Evolutionary conservation across 2,329 filamentous ascomycete species (phyloP).

Genomic region (Cercospora zeae-maydis): DNA sequence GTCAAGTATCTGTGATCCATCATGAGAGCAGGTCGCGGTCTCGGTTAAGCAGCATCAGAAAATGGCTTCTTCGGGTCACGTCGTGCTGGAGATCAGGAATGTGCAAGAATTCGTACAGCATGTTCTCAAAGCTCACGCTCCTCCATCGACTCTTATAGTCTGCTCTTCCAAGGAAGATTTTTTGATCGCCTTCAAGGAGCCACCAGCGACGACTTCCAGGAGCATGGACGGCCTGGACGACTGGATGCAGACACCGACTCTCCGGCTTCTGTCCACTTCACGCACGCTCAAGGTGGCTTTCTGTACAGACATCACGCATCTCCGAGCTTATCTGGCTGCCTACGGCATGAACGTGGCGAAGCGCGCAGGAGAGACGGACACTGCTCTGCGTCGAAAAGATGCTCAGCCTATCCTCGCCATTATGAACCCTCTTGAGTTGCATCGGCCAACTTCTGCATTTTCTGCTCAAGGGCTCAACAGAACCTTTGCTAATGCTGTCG

Average conservation of each 20-base stretch:
- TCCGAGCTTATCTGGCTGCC: conserved; percentile 65
- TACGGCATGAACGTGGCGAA: conserved; percentile 18
- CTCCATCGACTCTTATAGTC: conserved; percentile 66
- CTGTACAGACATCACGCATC: conserved; percentile 68
- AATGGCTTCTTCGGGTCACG: conserved; percentile 27
- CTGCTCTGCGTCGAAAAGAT: conserved; percentile 10
- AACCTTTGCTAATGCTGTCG: conserved; percentile 61
- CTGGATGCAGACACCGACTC: conserved; percentile 48
- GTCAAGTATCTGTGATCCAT: not conserved
- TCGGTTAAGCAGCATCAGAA: not conserved
- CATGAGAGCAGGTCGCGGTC: not conserved
- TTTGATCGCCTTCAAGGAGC: conserved; percentile 51
- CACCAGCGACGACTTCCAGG: not conserved
- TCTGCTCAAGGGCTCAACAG: conserved; percentile 68
- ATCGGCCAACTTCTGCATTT: conserved; percentile 68
- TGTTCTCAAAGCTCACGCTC: conserved; percentile 55
- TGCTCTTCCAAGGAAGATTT: conserved; percentile 66
- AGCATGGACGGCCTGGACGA: conserved; percentile 1
- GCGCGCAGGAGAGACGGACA: conserved; percentile 6
- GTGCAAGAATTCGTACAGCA: conserved; percentile 57
- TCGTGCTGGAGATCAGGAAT: conserved; percentile 40
- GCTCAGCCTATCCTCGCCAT: conserved; percentile 53
- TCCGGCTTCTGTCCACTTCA: conserved; percentile 66
- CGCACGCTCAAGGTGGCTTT: conserved; percentile 69
- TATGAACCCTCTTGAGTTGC: conserved; percentile 63